Evolutionary conservation across 2,329 filamentous ascomycete species (phyloP).

Genomic region (Ciborinia camelliae): DNA sequence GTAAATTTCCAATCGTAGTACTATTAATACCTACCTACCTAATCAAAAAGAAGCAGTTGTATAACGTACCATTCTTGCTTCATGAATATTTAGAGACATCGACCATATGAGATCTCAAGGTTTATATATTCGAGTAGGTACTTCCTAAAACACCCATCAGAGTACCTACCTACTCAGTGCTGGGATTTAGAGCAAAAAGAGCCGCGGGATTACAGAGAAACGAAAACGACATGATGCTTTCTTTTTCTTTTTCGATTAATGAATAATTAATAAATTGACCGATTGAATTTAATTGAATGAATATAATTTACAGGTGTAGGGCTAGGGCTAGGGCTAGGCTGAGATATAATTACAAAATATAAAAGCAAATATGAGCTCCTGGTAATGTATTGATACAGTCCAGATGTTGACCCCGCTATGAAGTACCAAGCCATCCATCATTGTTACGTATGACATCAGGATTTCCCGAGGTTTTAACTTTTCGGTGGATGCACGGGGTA

Average conservation of each 20-base stretch:
- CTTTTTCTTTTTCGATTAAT: constrained; percentile 6
- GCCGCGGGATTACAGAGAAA: constrained; percentile 24
- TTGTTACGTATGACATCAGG: constrained; percentile 9
- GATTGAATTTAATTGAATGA: not conserved
- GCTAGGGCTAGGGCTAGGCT: no score
- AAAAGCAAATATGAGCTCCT: not conserved
- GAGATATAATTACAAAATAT: not conserved
- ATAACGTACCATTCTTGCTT: constrained; percentile 26
- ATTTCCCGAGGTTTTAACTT: not conserved
- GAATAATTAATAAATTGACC: not conserved
- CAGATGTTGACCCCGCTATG: not conserved
- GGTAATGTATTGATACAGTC: not conserved
- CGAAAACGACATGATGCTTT: constrained; percentile 24
- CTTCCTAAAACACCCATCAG: constrained; percentile 23
- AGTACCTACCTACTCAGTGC: no score
- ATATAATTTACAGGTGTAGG: no score
- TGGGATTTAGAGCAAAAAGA: constrained; percentile 21
- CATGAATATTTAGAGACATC: constrained; percentile 30
- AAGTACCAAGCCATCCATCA: not conserved
- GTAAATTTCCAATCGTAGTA: not conserved
- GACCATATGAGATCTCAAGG: constrained; percentile 28
- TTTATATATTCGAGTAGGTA: no score
- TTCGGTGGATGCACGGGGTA: not conserved
- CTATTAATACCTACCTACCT: no score
- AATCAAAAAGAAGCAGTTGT: constrained; percentile 1